Conservation (phyloP, 1,284 basidiomycete genomes). For the Ustilago bromivora region DNA sequence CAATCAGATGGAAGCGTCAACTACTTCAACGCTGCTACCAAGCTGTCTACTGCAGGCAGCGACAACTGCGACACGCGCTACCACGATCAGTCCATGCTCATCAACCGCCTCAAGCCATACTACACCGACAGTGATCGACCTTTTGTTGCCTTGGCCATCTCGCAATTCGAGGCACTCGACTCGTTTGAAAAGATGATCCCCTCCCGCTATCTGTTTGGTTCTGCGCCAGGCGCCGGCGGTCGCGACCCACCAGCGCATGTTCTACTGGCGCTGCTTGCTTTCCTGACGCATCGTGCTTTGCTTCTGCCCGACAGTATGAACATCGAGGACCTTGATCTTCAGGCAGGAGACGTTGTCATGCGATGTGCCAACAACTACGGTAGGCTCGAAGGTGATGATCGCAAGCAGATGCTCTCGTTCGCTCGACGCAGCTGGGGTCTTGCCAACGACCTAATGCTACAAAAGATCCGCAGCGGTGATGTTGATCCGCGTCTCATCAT, state of each 20-base stretch:
- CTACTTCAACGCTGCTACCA: constrained; percentile 34
- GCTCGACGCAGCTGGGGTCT: constrained; percentile 58
- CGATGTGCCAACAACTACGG: constrained; percentile 51
- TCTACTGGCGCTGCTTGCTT: constrained; percentile 54
- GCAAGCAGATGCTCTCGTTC: constrained; percentile 53
- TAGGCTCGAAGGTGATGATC: constrained; percentile 50
- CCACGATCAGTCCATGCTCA: constrained; percentile 53
- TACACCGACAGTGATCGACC: constrained; percentile 54
- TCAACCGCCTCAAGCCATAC: constrained; percentile 51
- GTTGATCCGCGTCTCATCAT: constrained; percentile 54
- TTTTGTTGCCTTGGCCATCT: constrained; percentile 56
- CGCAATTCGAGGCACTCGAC: constrained; percentile 58
- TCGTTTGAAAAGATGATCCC: constrained; percentile 58
- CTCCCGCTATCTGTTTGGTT: constrained; percentile 54
- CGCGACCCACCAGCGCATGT: constrained; percentile 51
- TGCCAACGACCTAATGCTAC: constrained; percentile 53
- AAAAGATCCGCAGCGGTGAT: constrained; percentile 52
- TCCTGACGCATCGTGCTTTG: constrained; percentile 56
- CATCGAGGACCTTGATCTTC: constrained; percentile 55
- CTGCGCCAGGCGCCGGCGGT: constrained; percentile 24
- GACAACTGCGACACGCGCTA: constrained; percentile 48
- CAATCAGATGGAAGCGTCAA: constrained; percentile 38
- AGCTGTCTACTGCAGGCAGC: constrained; percentile 25
- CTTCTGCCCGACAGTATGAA: constrained; percentile 52
- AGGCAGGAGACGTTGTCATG: constrained; percentile 44